phyloP scores from a whole-genome alignment of 2,329 filamentous ascomycete species.

The Seiridium unicorne region DNA sequence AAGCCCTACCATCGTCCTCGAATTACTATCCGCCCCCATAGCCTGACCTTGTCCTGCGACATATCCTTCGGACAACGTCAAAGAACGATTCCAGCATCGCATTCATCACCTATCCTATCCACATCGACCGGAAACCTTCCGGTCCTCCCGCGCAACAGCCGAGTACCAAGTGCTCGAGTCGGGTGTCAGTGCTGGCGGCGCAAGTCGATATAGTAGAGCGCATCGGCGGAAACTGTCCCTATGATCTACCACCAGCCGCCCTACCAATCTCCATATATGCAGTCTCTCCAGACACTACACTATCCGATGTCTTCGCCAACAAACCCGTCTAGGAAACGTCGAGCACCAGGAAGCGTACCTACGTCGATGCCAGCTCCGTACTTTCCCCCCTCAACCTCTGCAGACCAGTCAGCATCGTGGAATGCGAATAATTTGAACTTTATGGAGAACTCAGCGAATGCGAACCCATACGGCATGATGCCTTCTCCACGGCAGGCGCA shows the following conservation, averaged over 20 bases:
- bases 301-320: conserved; percentile 18
- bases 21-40: neutral
- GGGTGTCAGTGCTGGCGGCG: too few relatives aligned
- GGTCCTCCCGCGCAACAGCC: too few relatives aligned
- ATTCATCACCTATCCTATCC: too few relatives aligned
- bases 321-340: conserved; percentile 30
- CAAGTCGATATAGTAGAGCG: neutral
- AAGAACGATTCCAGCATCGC: too few relatives aligned
- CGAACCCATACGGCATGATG: conserved; percentile 30
- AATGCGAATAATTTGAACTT: conserved; percentile 37
- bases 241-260: neutral
- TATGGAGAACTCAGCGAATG: conserved; percentile 29
- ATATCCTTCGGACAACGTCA: too few relatives aligned
- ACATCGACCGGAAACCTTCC: too few relatives aligned
- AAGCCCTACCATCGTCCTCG: neutral
- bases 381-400: conserved; percentile 22
- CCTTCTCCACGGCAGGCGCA: conserved; percentile 27
- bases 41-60: neutral
- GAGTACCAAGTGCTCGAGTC: too few relatives aligned
- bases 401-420: conserved; percentile 55
- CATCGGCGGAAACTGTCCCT: neutral
- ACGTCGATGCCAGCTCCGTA: conserved; percentile 33
- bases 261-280: neutral
- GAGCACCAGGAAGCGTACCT: conserved; percentile 28
- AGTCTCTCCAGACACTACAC: neutral